A percentile compares a stretch with the other conserved stretches of the same genome.
Evolutionary conservation across 2,329 filamentous ascomycete genomes (phyloP).

Genomic region (Pseudopyricularia cyperi): DNA sequence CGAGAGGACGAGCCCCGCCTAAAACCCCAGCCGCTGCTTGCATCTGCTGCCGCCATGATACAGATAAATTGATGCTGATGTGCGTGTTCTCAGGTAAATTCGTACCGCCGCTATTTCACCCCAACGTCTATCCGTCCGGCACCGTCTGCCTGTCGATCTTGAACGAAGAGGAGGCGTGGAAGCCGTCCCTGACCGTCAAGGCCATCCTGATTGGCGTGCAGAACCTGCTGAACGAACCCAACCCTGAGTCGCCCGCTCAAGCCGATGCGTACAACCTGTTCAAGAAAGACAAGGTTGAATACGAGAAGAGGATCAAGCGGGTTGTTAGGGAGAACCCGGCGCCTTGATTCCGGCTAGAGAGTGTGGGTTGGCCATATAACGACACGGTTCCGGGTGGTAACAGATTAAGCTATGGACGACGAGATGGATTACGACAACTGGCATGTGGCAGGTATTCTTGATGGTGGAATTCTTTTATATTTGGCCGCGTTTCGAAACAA

Average conservation of each 20-base stretch:
- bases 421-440: too few relatives aligned
- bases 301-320: constrained; percentile 76
- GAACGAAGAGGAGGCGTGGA: constrained; percentile 98
- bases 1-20: neutral
- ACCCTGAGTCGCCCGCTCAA: constrained; percentile 91
- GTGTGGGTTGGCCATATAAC: neutral
- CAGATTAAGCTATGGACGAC: too few relatives aligned
- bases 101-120: constrained; percentile 87
- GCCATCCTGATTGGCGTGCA: constrained; percentile 95
- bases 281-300: constrained; percentile 77
- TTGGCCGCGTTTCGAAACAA: too few relatives aligned
- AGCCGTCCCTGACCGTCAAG: constrained; percentile 96
- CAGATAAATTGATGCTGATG: neutral
- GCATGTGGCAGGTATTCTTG: too few relatives aligned
- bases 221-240: constrained; percentile 89
- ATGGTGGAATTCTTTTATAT: too few relatives aligned
- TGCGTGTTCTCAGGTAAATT: constrained; percentile 69
- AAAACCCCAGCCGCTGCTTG: too few relatives aligned
- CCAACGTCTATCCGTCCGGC: constrained; percentile 95
- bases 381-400: too few relatives aligned
- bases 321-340: constrained; percentile 85
- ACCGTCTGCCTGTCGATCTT: constrained; percentile 95
- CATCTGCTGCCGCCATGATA: neutral
- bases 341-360: constrained; percentile 33
- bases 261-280: constrained; percentile 96